Percentiles rank a stretch among this genome's conserved stretches.
Evolutionary conservation across 148 eudicot species (phyloP).

Genomic region (Nepenthes mirabilis): DNA sequence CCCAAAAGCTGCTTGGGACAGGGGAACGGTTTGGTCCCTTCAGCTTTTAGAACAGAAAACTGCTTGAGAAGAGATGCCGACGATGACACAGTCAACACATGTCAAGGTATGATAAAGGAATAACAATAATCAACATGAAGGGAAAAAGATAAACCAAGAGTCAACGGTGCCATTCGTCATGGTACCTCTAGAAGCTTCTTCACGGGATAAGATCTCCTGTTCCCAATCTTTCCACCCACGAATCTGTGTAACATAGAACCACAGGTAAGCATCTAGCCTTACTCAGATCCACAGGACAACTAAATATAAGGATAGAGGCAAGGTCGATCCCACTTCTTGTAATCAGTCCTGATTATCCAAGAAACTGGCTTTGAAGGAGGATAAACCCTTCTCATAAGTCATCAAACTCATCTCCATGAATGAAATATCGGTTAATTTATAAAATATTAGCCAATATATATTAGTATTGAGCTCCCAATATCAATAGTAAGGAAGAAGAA

Average conservation of each 20-base stretch:
- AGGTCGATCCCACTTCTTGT: background rate
- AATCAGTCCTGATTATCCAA: too few species aligned
- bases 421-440: too few species aligned
- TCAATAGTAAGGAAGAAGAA: background rate
- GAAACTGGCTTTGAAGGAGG: too few species aligned
- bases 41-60: background rate
- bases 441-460: too few species aligned
- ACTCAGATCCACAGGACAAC: background rate
- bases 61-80: too few species aligned
- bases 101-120: too few species aligned
- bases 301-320: background rate
- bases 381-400: too few species aligned
- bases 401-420: too few species aligned
- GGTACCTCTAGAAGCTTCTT: conserved; percentile 1
- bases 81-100: too few species aligned
- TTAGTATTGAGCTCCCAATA: too few species aligned
- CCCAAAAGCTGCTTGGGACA: too few species aligned
- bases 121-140: background rate
- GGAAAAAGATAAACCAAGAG: background rate
- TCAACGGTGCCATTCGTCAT: background rate
- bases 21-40: background rate
- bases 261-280: background rate
- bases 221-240: conserved; percentile 95
- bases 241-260: conserved; percentile 29
- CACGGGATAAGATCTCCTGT: conserved; percentile 11